These are phyloP conservation scores for Hygrocybe punicea DNA, from an alignment of 768 basidiomycete species.

Conservation along the genomic window DNA sequence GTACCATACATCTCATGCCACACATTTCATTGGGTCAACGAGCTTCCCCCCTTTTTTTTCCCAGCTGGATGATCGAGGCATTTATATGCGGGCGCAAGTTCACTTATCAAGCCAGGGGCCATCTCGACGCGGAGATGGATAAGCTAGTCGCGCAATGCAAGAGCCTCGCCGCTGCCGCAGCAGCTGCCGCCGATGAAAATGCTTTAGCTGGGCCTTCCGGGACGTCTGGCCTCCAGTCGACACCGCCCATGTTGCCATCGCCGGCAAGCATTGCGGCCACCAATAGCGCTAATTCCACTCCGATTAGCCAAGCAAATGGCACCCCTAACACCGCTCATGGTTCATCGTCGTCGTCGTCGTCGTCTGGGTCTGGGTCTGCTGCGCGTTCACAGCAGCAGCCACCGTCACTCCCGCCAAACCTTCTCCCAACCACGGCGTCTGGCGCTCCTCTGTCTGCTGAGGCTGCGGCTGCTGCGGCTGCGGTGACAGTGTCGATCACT, in stretches of 20 bases:
- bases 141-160: slow-evolving; percentile 23
- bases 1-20: slow-evolving; percentile 26
- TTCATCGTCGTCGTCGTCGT: slow-evolving; percentile 42
- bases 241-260: slow-evolving; percentile 77
- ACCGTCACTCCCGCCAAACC: slow-evolving; percentile 14
- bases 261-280: slow-evolving; percentile 65
- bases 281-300: slow-evolving; percentile 75
- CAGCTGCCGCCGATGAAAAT: slow-evolving; percentile 37
- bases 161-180: slow-evolving; percentile 31
- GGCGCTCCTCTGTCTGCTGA: not conserved
- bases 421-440: slow-evolving; percentile 25
- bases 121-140: slow-evolving; percentile 40
- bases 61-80: slow-evolving; percentile 75
- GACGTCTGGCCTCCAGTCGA: slow-evolving; percentile 39
- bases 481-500: slow-evolving; percentile 38
- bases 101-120: slow-evolving; percentile 35
- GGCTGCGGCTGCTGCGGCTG: slow-evolving; percentile 42
- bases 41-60: slow-evolving; percentile 28
- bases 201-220: slow-evolving; percentile 24
- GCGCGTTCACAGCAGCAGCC: slow-evolving; percentile 26
- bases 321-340: slow-evolving; percentile 37
- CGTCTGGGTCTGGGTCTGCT: slow-evolving; percentile 42
- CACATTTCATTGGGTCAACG: slow-evolving; percentile 25
- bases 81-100: slow-evolving; percentile 61
- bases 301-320: slow-evolving; percentile 55